Evolutionary conservation across 1,284 basidiomycete genomes (phyloP).

Genomic region (Vanrija humicola): DNA sequence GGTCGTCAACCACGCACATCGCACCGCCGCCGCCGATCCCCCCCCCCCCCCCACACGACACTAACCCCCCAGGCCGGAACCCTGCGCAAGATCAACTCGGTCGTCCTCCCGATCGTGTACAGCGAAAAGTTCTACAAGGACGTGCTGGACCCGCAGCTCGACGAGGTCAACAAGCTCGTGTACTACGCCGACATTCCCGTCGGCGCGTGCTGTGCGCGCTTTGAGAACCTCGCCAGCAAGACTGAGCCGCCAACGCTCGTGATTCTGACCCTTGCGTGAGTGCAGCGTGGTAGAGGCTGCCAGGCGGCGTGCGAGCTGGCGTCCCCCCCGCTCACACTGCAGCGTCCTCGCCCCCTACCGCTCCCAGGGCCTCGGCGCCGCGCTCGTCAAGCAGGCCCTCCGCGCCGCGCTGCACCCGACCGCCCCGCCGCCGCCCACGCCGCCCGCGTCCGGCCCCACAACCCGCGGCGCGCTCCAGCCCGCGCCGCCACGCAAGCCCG

Average conservation of each 20-base stretch:
- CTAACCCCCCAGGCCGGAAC: conserved; percentile 40
- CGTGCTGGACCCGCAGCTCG: conserved; percentile 38
- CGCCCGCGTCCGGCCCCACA: conserved; percentile 33
- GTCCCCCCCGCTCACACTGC: background rate
- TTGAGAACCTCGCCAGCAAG: conserved; percentile 32
- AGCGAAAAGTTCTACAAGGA: conserved; percentile 36
- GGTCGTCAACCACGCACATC: too few species aligned
- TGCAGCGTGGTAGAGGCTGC: too few species aligned
- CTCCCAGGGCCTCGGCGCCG: conserved; percentile 43
- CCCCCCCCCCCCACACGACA: background rate
- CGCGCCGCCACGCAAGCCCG: conserved; percentile 30
- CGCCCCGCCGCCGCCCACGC: conserved; percentile 35
- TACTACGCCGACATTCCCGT: conserved; percentile 50
- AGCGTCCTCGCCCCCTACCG: conserved; percentile 48
- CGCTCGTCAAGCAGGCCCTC: conserved; percentile 39
- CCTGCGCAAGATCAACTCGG: conserved; percentile 43
- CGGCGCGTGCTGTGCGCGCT: conserved; percentile 40
- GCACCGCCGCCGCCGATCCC: too few species aligned
- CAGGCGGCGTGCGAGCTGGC: too few species aligned
- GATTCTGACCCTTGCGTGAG: conserved; percentile 45
- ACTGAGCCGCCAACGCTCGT: conserved; percentile 33
- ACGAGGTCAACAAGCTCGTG: conserved; percentile 49
- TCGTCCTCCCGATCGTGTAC: conserved; percentile 46
- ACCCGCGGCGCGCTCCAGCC: conserved; percentile 31
- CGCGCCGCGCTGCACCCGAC: conserved; percentile 37